These are phyloP conservation scores for Sinapis alba DNA, from an alignment of 441 rosid species.

Conservation along the genomic window DNA sequence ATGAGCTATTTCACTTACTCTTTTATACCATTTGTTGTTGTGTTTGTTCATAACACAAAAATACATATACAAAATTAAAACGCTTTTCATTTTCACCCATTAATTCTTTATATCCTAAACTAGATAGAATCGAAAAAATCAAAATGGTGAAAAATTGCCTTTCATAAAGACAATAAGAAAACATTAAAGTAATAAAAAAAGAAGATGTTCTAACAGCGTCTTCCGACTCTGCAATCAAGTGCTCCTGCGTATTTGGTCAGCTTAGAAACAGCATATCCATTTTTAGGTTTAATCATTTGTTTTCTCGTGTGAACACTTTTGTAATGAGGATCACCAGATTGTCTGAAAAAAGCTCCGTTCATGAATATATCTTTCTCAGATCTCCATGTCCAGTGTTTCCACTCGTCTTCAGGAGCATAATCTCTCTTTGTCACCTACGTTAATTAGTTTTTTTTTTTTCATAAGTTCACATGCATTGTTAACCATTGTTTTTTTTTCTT, in stretches of 20 bases:
- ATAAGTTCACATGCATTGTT: background rate
- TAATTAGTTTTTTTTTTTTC: background rate
- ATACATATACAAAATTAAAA: constrained; percentile 14
- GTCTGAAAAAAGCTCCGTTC: constrained; percentile 54
- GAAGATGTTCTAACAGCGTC: constrained; percentile 31
- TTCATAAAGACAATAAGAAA: background rate
- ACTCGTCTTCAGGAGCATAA: constrained; percentile 37
- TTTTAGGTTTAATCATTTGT: constrained; percentile 45
- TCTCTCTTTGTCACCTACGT: constrained; percentile 46
- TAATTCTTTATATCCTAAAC: constrained; percentile 24
- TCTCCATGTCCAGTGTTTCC: constrained; percentile 56
- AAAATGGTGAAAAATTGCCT: constrained; percentile 1
- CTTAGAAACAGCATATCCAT: constrained; percentile 39
- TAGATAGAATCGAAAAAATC: constrained; percentile 32
- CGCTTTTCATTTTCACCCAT: constrained; percentile 21
- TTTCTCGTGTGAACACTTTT: background rate
- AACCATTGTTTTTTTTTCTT: background rate
- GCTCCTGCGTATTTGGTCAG: constrained; percentile 51
- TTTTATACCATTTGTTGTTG: background rate
- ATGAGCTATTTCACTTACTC: background rate
- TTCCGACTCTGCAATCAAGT: constrained; percentile 38
- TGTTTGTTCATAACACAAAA: background rate
- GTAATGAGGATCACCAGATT: constrained; percentile 36
- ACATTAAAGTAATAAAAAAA: background rate
- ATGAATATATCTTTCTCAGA: constrained; percentile 49